These are phyloP conservation scores for Colletotrichum gloeosporioides DNA, from an alignment of 2,329 filamentous ascomycete genomes.

Conservation along the genomic window DNA sequence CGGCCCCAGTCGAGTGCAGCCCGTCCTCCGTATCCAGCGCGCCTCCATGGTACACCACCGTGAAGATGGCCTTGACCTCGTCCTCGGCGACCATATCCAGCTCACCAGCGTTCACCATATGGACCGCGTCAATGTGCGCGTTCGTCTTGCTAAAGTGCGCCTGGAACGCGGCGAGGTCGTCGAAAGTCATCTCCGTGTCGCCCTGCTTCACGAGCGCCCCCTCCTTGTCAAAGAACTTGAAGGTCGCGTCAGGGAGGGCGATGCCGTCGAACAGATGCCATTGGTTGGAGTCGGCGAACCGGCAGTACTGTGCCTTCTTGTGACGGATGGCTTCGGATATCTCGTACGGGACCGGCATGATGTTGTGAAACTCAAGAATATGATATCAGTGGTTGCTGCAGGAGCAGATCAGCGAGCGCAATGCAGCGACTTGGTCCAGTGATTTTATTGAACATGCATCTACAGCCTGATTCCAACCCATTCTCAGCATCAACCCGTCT, in stretches of 20 bases:
- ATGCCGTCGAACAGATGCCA: slow-evolving; percentile 12
- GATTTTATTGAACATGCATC: neutral
- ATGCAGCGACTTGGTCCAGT: neutral
- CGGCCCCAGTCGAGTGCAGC: neutral
- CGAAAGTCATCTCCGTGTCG: neutral
- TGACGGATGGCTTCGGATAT: slow-evolving; percentile 19
- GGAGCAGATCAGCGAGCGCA: neutral
- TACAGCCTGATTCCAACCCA: neutral
- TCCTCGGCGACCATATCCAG: slow-evolving; percentile 12
- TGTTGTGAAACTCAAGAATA: neutral
- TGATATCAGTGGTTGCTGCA: neutral
- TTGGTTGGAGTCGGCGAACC: slow-evolving; percentile 13
- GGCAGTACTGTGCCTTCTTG: slow-evolving; percentile 22
- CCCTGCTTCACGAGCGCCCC: neutral
- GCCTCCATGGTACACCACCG: neutral
- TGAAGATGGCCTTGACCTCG: slow-evolving; percentile 21
- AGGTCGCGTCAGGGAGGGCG: slow-evolving; percentile 13
- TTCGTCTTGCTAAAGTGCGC: neutral
- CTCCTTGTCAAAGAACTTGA: neutral
- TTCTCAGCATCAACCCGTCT: neutral
- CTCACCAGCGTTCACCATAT: neutral
- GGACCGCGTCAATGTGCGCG: neutral
- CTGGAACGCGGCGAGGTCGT: neutral
- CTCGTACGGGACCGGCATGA: neutral
- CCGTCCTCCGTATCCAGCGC: neutral